These are phyloP conservation scores for Penicillium sp. DNA, from an alignment of 2,329 filamentous ascomycete species.

Conservation along the genomic window DNA sequence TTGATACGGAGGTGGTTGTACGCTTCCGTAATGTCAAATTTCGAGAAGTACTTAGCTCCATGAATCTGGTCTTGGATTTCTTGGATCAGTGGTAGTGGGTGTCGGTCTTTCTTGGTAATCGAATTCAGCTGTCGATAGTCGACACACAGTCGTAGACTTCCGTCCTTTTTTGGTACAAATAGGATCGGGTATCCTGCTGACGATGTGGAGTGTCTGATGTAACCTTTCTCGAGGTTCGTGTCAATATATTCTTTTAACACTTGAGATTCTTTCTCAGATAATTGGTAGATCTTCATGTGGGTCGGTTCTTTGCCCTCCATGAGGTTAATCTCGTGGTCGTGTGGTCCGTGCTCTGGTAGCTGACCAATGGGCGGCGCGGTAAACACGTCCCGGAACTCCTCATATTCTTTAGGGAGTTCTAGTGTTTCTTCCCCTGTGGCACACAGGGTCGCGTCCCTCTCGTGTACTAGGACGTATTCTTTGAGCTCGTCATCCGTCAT, in stretches of 20 bases:
- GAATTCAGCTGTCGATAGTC: neutral
- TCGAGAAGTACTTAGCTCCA: neutral
- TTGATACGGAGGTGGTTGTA: conserved; percentile 3
- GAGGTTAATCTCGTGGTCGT: neutral
- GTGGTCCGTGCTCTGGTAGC: neutral
- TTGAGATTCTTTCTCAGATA: neutral
- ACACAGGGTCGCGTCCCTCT: neutral
- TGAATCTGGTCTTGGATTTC: neutral
- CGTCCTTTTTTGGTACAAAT: neutral
- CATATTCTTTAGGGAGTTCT: neutral
- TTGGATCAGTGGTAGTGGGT: neutral
- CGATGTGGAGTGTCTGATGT: neutral
- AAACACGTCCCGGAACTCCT: neutral
- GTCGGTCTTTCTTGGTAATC: neutral
- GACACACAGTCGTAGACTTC: conserved; percentile 23
- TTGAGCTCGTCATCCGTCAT: neutral
- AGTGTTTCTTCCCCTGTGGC: neutral
- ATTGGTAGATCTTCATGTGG: neutral
- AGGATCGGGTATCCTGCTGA: neutral
- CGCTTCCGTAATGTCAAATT: conserved; percentile 3
- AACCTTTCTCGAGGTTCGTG: neutral
- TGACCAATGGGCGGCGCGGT: neutral
- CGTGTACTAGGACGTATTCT: neutral
- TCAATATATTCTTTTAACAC: neutral
- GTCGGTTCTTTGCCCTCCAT: neutral